phyloP scores from a whole-genome alignment of 352 stramenopile genomes.

The Globisporangium carolinianum region DNA sequence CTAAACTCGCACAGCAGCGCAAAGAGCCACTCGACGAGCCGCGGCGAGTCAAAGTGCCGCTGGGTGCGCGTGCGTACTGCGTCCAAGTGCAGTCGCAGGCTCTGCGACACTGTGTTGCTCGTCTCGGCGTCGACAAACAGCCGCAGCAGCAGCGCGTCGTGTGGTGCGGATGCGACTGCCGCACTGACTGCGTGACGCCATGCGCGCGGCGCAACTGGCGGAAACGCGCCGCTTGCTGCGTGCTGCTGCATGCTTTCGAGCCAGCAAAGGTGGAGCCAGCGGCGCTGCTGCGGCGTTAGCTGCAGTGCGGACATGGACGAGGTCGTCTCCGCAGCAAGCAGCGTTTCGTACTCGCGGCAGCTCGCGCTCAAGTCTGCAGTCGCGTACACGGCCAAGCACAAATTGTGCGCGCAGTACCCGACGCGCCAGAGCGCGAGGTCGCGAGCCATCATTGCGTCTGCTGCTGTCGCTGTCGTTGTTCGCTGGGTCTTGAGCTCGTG shows the following conservation, averaged over 20 bases:
- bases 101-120: constrained; percentile 64
- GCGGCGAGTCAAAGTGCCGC: constrained; percentile 57
- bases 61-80: constrained; percentile 29
- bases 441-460: not conserved
- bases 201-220: constrained; percentile 34
- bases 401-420: constrained; percentile 56
- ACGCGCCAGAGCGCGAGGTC: constrained; percentile 2
- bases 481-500: constrained; percentile 1
- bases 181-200: constrained; percentile 39
- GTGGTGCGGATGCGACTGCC: constrained; percentile 32
- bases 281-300: constrained; percentile 11
- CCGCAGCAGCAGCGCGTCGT: constrained; percentile 46
- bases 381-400: constrained; percentile 48
- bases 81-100: constrained; percentile 56
- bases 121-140: constrained; percentile 72
- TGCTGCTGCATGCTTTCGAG: constrained; percentile 65
- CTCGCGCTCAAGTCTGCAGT: constrained; percentile 43
- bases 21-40: constrained; percentile 71
- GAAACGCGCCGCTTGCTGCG: constrained; percentile 20
- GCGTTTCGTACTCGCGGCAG: constrained; percentile 31
- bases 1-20: constrained; percentile 56
- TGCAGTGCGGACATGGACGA: not conserved
- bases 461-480: not conserved
- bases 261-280: constrained; percentile 32
- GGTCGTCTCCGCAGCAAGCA: constrained; percentile 6